These are phyloP conservation scores for Tagetes patula DNA, from an alignment of 129 eudicot genomes.

Conservation along the genomic window DNA sequence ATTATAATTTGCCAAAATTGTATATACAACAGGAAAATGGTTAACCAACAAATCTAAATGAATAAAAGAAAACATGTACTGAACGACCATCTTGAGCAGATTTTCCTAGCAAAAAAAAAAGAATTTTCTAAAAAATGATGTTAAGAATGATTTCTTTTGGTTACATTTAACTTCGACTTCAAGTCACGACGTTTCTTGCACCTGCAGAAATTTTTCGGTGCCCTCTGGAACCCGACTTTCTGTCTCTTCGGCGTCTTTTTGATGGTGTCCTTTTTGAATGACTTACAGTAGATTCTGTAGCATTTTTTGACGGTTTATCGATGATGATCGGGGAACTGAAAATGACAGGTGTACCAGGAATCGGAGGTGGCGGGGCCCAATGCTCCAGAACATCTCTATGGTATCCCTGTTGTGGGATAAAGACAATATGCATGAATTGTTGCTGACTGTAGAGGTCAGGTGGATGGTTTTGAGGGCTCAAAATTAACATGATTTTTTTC, in stretches of 20 bases:
- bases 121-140: constrained; percentile 44
- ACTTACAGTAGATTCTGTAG: constrained; percentile 24
- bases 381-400: constrained; percentile 75
- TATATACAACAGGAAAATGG: constrained; percentile 38
- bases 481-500: neutral
- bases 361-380: constrained; percentile 63
- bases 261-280: constrained; percentile 33
- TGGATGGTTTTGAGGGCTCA: neutral
- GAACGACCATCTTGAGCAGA: constrained; percentile 29
- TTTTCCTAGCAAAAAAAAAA: constrained; percentile 42
- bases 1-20: constrained; percentile 32
- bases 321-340: constrained; percentile 39
- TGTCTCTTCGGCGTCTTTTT: constrained; percentile 46
- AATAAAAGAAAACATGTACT: constrained; percentile 5
- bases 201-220: constrained; percentile 67
- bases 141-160: constrained; percentile 31
- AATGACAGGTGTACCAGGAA: constrained; percentile 24
- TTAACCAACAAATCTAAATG: constrained; percentile 18
- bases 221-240: constrained; percentile 52
- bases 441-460: constrained; percentile 21
- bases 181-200: constrained; percentile 24
- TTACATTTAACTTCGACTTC: constrained; percentile 34
- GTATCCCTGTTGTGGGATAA: constrained; percentile 52
- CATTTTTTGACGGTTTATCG: constrained; percentile 20
- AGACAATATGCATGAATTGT: neutral